These are phyloP conservation scores for Cladophialophora exuberans DNA, from an alignment of 2,329 filamentous ascomycete genomes.

Conservation along the genomic window DNA sequence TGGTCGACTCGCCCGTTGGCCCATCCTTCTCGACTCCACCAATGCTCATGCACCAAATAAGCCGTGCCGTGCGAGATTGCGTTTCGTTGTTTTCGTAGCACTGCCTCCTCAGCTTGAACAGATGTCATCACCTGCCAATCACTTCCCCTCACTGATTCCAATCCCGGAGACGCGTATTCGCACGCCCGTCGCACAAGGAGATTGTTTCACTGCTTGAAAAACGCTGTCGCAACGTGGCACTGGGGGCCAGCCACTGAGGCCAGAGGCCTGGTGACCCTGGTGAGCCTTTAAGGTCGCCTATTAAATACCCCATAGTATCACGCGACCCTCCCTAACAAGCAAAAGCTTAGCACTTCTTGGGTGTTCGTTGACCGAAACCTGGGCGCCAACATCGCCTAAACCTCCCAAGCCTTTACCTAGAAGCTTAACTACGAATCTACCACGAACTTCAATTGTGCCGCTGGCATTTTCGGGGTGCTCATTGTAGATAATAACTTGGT, in stretches of 20 bases:
- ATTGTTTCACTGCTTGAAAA: not conserved
- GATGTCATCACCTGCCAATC: constrained; percentile 4
- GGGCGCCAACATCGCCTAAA: not conserved
- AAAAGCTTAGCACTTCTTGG: constrained; percentile 15
- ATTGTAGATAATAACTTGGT: no score
- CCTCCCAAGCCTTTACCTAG: not conserved
- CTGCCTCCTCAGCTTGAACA: constrained; percentile 6
- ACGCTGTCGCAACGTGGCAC: no score
- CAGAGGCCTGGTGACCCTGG: no score
- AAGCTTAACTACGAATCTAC: constrained; percentile 7
- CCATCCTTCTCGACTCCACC: constrained; percentile 7
- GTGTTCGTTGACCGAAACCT: no score
- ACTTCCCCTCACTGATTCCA: no score
- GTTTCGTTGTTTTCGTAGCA: constrained; percentile 15
- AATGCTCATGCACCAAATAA: not conserved
- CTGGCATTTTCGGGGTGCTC: no score
- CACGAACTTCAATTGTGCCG: no score
- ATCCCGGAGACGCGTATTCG: no score
- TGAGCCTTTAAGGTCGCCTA: not conserved
- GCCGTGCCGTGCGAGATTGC: constrained; percentile 12
- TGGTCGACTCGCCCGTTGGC: constrained; percentile 4
- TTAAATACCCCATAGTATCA: not conserved
- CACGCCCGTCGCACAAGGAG: not conserved
- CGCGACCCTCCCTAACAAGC: not conserved
- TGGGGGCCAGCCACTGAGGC: no score